phyloP scores from a whole-genome alignment of 2,329 filamentous ascomycete genomes.

The Cordyceps farinosa region DNA sequence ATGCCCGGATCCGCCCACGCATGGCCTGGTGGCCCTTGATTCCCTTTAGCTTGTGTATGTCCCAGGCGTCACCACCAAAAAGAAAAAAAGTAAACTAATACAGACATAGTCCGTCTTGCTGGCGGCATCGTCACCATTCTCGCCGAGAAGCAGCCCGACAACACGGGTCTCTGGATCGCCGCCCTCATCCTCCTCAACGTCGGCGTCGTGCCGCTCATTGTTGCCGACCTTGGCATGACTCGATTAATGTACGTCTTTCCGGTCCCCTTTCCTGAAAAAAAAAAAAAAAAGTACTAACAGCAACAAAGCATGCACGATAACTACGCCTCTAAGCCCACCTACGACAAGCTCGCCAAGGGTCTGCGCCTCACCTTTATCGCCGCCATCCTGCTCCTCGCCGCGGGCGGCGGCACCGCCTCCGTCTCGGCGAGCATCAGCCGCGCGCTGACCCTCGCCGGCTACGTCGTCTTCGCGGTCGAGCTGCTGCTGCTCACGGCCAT shows the following conservation, averaged over 20 bases:
- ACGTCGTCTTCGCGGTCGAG: slow-evolving; percentile 23
- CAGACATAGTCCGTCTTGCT: slow-evolving; percentile 26
- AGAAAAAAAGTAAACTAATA: background rate
- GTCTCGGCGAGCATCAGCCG: slow-evolving; percentile 14
- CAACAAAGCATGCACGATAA: slow-evolving; percentile 22
- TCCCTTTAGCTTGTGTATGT: slow-evolving; percentile 25
- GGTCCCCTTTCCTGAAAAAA: too few species aligned
- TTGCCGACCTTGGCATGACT: slow-evolving; percentile 26
- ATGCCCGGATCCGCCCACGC: slow-evolving; percentile 26
- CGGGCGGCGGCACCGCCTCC: slow-evolving; percentile 23
- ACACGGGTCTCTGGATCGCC: slow-evolving; percentile 26
- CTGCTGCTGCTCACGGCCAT: slow-evolving; percentile 21
- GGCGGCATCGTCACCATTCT: slow-evolving; percentile 29
- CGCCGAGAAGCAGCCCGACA: slow-evolving; percentile 21
- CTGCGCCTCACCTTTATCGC: slow-evolving; percentile 21
- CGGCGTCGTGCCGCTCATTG: slow-evolving; percentile 28
- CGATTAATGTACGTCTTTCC: slow-evolving; percentile 27
- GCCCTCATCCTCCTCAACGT: slow-evolving; percentile 29
- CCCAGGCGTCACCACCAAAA: background rate
- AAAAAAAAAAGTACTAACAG: background rate
- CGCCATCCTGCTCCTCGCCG: slow-evolving; percentile 22
- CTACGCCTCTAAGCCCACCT: slow-evolving; percentile 22
- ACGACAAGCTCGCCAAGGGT: slow-evolving; percentile 19
- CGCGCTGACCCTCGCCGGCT: slow-evolving; percentile 24
- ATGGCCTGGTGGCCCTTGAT: slow-evolving; percentile 29